phyloP scores from a whole-genome alignment of 495 filamentous ascomycete genomes.

The Diplogelasinospora grovesii region DNA sequence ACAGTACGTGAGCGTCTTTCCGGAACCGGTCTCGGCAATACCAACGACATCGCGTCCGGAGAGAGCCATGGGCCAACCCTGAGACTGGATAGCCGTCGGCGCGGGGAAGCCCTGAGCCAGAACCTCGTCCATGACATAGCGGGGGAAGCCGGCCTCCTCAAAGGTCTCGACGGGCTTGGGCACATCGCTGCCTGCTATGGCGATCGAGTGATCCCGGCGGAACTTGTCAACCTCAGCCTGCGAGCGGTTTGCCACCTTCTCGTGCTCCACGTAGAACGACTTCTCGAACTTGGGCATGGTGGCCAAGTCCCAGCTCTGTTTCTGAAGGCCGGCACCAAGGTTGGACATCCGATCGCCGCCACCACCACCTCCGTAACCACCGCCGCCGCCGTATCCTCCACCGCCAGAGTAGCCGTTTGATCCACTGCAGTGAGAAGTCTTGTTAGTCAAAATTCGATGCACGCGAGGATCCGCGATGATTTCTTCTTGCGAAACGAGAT shows the following conservation, averaged over 20 bases:
- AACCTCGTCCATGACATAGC: conserved; percentile 95
- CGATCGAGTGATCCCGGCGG: conserved; percentile 72
- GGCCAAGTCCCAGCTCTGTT: conserved; percentile 76
- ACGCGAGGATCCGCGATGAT: not conserved
- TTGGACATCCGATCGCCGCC: conserved; percentile 91
- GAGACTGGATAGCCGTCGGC: conserved; percentile 93
- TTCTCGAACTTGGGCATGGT: conserved; percentile 95
- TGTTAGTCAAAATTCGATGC: conserved; percentile 15
- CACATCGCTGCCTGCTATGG: conserved; percentile 67
- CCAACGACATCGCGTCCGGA: conserved; percentile 97
- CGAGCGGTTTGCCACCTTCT: conserved; percentile 66
- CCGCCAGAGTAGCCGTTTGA: conserved; percentile 29
- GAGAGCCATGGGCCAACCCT: conserved; percentile 98
- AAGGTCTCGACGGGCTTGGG: conserved; percentile 93
- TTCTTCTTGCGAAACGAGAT: too few species aligned
- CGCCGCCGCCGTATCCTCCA: conserved; percentile 46
- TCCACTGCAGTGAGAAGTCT: conserved; percentile 15
- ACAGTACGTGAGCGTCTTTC: conserved; percentile 98
- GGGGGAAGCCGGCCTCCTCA: conserved; percentile 94
- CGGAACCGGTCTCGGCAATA: conserved; percentile 98
- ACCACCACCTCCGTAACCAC: conserved; percentile 48
- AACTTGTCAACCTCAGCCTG: conserved; percentile 78
- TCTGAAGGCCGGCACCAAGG: conserved; percentile 78
- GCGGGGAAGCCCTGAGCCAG: conserved; percentile 92
- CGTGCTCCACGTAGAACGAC: conserved; percentile 95